Evolutionary conservation across 495 filamentous ascomycete species (phyloP), one percentile per base, ranked within the genome.

Genomic region (Collariella sp.): DNA sequence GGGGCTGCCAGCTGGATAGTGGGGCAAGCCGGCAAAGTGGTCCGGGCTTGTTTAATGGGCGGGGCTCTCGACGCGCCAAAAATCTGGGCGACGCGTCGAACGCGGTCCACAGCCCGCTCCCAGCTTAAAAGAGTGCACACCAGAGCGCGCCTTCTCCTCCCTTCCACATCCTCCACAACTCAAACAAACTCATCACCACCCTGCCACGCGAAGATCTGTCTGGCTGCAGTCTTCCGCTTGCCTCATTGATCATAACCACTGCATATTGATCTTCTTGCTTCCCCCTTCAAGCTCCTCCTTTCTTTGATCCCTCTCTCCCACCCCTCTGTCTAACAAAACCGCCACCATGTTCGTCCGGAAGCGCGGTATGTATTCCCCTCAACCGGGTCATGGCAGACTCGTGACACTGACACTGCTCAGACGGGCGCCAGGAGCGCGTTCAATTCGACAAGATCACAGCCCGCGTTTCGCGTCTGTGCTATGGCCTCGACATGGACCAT

Each of bases 391-490:
- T 15, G 13, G 19, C 11, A 19, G 1, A 11, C 31, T 16, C 13
- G 1, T 12, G 29, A 61, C 72, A 36, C 75, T 65, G 45, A 54
- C 22, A 23, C 13, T 39, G 2, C 26, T 5, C 46, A 97, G 91
- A 98, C 79, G 93, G 93, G 73, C 91, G 93, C 78, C 96, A 97
- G 78, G 93, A 98, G 82, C 93, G 93, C 70, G 93, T 98, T 52
- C 93, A 98, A 70, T 98, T 98, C 78, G 93, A 98, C 77, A 98
- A 98, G 76, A 98, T 98, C 80, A 97, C 93, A 56, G 93, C 93
- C 58, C 89, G 93, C 71, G 93, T 98, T 40, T 98, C 93, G 24
- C 80, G 93, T 49, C 81, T 98, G 49, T 98, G 93, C 79, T 98
- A 98, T 70, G 91, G 93, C 53, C 83, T 98, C 52, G 94, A 98